These are phyloP conservation scores for Coniochaeta hoffmannii DNA, from an alignment of 2,329 filamentous ascomycete genomes.

Conservation along the genomic window DNA sequence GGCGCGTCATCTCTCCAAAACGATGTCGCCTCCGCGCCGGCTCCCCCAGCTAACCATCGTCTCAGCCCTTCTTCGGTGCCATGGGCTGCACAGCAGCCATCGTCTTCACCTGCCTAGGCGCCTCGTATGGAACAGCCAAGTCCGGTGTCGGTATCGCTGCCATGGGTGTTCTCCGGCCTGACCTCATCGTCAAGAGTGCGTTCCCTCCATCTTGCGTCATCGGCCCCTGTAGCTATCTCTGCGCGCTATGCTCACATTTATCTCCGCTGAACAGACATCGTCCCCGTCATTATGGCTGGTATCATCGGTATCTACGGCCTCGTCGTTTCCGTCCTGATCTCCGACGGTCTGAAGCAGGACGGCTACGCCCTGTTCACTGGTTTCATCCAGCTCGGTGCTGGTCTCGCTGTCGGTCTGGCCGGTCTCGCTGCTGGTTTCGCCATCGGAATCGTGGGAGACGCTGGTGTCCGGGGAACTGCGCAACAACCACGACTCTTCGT, in stretches of 20 bases:
- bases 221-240: constrained; percentile 2
- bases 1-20: constrained; percentile 8
- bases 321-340: constrained; percentile 81
- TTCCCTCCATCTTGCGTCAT: constrained; percentile 4
- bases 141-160: constrained; percentile 97
- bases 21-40: background rate
- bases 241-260: constrained; percentile 12
- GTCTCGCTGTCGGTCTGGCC: constrained; percentile 73
- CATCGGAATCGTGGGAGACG: constrained; percentile 82
- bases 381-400: constrained; percentile 80
- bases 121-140: constrained; percentile 98
- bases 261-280: constrained; percentile 63
- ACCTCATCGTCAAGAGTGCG: constrained; percentile 99
- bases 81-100: constrained; percentile 78
- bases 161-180: constrained; percentile 96
- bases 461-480: constrained; percentile 79
- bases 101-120: constrained; percentile 53
- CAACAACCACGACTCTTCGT: constrained; percentile 85
- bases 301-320: constrained; percentile 99
- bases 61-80: constrained; percentile 82
- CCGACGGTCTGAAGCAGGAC: constrained; percentile 66
- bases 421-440: constrained; percentile 81
- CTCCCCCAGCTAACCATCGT: constrained; percentile 1
- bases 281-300: constrained; percentile 99
- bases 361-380: constrained; percentile 66